phyloP scores from a whole-genome alignment of 768 basidiomycete species.

The Trametes coccinea region DNA sequence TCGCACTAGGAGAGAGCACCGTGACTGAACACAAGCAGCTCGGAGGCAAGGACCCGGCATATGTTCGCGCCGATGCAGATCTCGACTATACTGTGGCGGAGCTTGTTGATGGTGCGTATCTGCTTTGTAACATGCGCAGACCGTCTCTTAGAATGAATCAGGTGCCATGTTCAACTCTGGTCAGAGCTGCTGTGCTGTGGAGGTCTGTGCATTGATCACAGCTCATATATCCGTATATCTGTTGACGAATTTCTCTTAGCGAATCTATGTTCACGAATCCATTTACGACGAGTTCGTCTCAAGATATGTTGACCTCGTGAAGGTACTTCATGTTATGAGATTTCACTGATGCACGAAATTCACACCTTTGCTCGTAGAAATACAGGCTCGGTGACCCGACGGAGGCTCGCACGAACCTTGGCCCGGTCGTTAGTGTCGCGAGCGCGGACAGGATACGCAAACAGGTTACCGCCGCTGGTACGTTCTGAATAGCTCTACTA shows the following conservation, averaged over 20 bases:
- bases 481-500: conserved; percentile 23
- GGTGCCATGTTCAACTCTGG: conserved; percentile 97
- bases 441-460: conserved; percentile 84
- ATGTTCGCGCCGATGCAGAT: conserved; percentile 86
- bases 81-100: conserved; percentile 80
- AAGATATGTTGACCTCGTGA: conserved; percentile 69
- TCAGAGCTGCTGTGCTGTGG: conserved; percentile 94
- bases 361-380: conserved; percentile 40
- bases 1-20: background rate
- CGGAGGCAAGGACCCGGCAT: conserved; percentile 97
- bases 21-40: conserved; percentile 60
- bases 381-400: conserved; percentile 91
- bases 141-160: background rate
- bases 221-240: background rate
- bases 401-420: conserved; percentile 69
- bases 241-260: conserved; percentile 41
- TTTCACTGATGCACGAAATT: background rate
- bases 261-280: conserved; percentile 91
- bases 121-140: background rate
- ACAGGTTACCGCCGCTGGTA: conserved; percentile 84
- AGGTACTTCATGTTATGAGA: conserved; percentile 39
- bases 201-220: conserved; percentile 47
- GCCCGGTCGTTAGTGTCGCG: conserved; percentile 89
- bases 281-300: conserved; percentile 80
- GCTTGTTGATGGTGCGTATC: conserved; percentile 80